Base-by-base conservation (phyloP, 345 rosid species). In the Cardamine resedifolia region DNA sequence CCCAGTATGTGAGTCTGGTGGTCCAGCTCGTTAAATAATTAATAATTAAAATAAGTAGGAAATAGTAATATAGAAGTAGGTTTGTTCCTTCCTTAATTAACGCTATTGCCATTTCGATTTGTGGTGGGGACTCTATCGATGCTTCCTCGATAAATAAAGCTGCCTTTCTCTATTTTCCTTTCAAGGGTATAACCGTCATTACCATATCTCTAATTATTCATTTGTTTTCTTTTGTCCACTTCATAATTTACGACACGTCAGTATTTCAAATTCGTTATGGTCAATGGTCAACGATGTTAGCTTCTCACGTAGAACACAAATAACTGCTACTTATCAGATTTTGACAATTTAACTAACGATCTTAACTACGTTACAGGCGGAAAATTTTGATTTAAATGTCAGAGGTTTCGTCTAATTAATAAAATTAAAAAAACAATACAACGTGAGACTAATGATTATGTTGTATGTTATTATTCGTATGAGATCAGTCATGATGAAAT, bases 61-160 rank as follows among this genome's bases (percentile, higher is more conserved):
- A 48, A 26, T 47, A 59, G 6, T 59, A 36, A 43, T 64, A 64
- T 14, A 16, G 71, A 60, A 70, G 58, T 52, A 75, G 79, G 65
- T 76, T 62, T 76, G 66, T 63, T 69, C 15, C 36, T 76, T 70
- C 75, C 75, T 76, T 69, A 70, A 64, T 76, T 70, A 56, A 76
- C 80, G 80, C 66, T 39, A 57, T 70, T 61, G 79, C 74, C 79
- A 61, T 70, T 64, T 63, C n/a, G 30, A 68, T 75, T 15, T 71
- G 33, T 58, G 72, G 77, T 73, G 59, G 77, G 59, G 66, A 59
- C 73, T 73, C 6, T 53, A 4, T 39, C 71, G 51, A 58, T 66
- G 59, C 66, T 48, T 26, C 60, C 12, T 58, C 57, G 20, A 16
- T 4, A 5, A 11, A 45, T 5, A 55, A 58, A 49, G 26, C 67